Percentiles rank a stretch among this genome's conserved stretches.
Conservation (phyloP, 1,284 basidiomycete genomes). For the Microbotryum silenes-acaulis region DNA sequence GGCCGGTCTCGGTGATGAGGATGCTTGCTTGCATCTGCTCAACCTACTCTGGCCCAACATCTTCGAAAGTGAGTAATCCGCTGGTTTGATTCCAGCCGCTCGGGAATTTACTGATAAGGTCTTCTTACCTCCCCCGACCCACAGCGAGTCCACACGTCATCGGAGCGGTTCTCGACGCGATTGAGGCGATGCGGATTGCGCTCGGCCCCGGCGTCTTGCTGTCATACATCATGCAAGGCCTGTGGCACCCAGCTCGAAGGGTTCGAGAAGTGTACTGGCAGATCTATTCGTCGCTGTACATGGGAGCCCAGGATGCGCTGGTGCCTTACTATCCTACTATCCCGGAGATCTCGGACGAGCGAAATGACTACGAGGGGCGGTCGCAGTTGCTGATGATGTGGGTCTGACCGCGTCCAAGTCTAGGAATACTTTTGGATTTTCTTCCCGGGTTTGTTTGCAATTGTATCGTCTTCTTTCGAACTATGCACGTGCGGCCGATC, state of each 20-base stretch:
- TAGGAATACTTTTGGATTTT: no score
- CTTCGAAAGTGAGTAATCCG: constrained; percentile 60
- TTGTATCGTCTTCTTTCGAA: no score
- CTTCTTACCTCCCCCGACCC: neutral
- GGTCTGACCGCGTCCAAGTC: neutral
- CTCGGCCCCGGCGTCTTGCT: constrained; percentile 88
- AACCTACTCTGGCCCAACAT: constrained; percentile 99
- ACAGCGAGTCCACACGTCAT: constrained; percentile 86
- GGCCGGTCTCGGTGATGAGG: constrained; percentile 93
- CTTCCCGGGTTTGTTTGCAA: no score
- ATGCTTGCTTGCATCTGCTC: constrained; percentile 94
- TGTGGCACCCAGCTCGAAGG: constrained; percentile 92
- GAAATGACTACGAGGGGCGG: constrained; percentile 32
- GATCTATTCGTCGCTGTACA: constrained; percentile 32
- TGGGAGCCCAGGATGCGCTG: constrained; percentile 36
- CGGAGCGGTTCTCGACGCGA: constrained; percentile 53
- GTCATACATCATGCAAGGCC: constrained; percentile 61
- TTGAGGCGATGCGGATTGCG: constrained; percentile 93
- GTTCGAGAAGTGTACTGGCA: constrained; percentile 65
- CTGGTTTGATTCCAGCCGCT: neutral
- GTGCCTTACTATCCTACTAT: constrained; percentile 26
- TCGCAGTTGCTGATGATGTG: constrained; percentile 8
- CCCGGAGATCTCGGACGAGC: constrained; percentile 30
- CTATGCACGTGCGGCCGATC: no score
- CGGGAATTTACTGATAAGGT: neutral